Percentiles rank a stretch among this genome's conserved stretches.
These are phyloP conservation scores for Hypsizygus marmoreus DNA, from an alignment of 768 basidiomycete species.

Conservation along the genomic window DNA sequence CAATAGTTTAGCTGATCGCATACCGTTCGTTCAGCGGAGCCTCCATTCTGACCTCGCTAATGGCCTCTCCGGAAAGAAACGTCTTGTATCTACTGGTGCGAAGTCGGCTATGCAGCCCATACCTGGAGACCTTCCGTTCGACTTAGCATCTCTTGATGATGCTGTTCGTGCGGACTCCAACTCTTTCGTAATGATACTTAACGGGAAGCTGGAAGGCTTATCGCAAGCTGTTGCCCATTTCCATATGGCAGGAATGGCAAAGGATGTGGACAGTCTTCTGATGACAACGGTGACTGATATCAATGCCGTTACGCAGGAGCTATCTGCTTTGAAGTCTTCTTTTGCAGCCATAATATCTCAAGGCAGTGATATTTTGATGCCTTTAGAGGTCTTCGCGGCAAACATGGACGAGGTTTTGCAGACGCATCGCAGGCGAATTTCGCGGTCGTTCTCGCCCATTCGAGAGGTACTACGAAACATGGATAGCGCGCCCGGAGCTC, in stretches of 20 bases:
- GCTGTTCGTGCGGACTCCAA: constrained; percentile 71
- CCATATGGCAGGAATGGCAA: constrained; percentile 54
- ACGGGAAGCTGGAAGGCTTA: constrained; percentile 53
- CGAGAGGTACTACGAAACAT: constrained; percentile 58
- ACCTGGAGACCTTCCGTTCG: constrained; percentile 51
- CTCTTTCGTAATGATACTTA: constrained; percentile 63
- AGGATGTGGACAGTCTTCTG: constrained; percentile 48
- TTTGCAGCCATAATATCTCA: constrained; percentile 29
- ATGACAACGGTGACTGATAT: constrained; percentile 39
- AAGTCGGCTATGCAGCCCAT: constrained; percentile 36
- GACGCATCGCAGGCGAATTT: constrained; percentile 37
- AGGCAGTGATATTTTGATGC: constrained; percentile 28
- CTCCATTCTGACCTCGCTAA: constrained; percentile 15
- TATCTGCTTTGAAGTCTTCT: constrained; percentile 39
- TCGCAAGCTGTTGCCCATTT: constrained; percentile 49
- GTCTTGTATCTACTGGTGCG: constrained; percentile 37
- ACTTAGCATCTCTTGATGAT: constrained; percentile 60
- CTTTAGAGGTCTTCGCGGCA: constrained; percentile 37
- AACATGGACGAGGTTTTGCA: constrained; percentile 37
- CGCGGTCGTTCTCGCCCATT: constrained; percentile 52
- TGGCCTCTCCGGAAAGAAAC: constrained; percentile 30
- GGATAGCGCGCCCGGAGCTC: constrained; percentile 45
- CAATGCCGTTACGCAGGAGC: constrained; percentile 36
- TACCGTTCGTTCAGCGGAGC: constrained; percentile 58
- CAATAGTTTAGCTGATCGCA: constrained; percentile 47